Evolutionary conservation across 805 yeast species (phyloP).

Genomic region (Torulaspora maleeae): DNA sequence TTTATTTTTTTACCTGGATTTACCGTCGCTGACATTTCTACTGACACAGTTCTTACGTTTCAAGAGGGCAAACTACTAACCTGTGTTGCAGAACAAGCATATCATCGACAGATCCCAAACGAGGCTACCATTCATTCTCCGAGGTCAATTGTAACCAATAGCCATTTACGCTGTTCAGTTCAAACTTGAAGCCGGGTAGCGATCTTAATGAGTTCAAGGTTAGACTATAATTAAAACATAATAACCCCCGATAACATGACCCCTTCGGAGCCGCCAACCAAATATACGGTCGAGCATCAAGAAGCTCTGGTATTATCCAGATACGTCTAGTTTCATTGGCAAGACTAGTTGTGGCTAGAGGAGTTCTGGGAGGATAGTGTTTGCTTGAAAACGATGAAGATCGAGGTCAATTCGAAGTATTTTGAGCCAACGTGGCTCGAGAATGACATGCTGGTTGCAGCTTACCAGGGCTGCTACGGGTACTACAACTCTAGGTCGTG

Average conservation of each 20-base stretch:
- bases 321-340: too few relatives aligned
- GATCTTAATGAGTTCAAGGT: too few relatives aligned
- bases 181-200: neutral
- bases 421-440: neutral
- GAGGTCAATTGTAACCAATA: too few relatives aligned
- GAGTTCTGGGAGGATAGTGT: neutral
- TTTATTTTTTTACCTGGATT: neutral
- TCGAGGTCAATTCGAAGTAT: neutral
- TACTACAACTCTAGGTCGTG: conserved; percentile 9
- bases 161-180: neutral
- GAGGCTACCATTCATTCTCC: too few relatives aligned
- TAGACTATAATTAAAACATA: neutral
- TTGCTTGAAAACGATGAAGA: neutral
- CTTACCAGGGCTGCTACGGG: neutral
- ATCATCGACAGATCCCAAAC: too few relatives aligned
- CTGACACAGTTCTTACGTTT: neutral
- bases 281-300: too few relatives aligned
- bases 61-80: neutral
- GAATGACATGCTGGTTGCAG: neutral
- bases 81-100: neutral
- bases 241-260: neutral
- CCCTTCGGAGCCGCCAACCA: too few relatives aligned
- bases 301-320: too few relatives aligned
- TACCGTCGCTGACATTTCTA: too few relatives aligned
- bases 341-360: neutral